Base-by-base conservation (phyloP, 306 rosid species). In the Hippophae gyantsensis region DNA sequence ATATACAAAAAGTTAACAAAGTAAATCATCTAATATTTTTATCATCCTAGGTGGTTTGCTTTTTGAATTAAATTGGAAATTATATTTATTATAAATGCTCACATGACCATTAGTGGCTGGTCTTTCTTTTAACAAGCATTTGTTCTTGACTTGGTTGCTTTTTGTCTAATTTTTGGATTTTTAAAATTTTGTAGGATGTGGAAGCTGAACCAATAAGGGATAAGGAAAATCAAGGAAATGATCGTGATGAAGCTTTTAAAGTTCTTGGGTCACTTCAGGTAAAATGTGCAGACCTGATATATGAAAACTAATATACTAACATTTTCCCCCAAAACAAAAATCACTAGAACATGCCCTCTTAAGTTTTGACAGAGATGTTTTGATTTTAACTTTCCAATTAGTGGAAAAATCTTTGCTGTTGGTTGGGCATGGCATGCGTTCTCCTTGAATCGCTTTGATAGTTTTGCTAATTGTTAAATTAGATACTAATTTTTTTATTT, bases 261-360 rank as follows among this genome's bases (percentile, higher is more conserved):
- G 64, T 80, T 73, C 84, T 92, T 45, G 70, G 65, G 72, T 75
- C 83, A 38, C 69, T 92, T 60, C 75, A 92, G 99, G 96, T 92
- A 85, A 54, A 42, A 14, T 27, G 43, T 14, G 46, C 10, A 7
- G 25, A 43, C 38, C 38, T 32, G 4, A 32, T 32, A 32, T 32
- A 2, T 32, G 3, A 32, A 32, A 32, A 32, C 38, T 32, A 32
- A 2, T 32, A 32, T 32, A 32, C 38, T 32, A 32, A 32, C 38
- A 32, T 32, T 32, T 32, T 32, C 5, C 5, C 38, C 38, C 38
- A 4, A 32, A 18, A 18, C 23, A 18, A 18, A 18, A 18, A 18
- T 18, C 23, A 8, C 26, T 32, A 2, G 63, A 50, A 66, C 48
- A 18, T 57, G n/a, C 42, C 49, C 1, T 18, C 26, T 49, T 49